Evolutionary conservation across 2,329 filamentous ascomycete genomes (phyloP).

Genomic region (Pleoardoris graminearum): DNA sequence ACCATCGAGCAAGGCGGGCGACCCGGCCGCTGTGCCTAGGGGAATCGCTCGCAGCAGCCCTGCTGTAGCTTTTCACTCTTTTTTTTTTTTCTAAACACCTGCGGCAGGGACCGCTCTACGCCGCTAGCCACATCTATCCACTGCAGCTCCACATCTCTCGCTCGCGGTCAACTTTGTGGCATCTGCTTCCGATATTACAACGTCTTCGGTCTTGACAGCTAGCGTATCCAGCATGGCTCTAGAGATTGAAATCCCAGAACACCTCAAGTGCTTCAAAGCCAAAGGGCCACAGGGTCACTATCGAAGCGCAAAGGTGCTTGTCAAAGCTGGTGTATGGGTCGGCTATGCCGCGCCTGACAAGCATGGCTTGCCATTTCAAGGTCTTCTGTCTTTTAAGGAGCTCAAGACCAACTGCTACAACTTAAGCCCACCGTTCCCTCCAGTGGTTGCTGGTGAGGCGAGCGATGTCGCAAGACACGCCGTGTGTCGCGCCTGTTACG

Average conservation of each 20-base stretch:
- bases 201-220: not conserved
- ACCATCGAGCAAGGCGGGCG: not conserved
- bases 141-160: too few relatives aligned
- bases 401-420: slow-evolving; percentile 16
- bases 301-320: slow-evolving; percentile 18
- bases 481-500: slow-evolving; percentile 26
- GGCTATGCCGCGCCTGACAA: slow-evolving; percentile 23
- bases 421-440: slow-evolving; percentile 15
- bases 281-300: slow-evolving; percentile 16
- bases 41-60: too few relatives aligned
- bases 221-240: not conserved
- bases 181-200: too few relatives aligned
- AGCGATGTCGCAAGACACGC: slow-evolving; percentile 13
- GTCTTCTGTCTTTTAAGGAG: slow-evolving; percentile 17
- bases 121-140: too few relatives aligned
- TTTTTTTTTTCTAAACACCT: too few relatives aligned
- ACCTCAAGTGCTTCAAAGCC: slow-evolving; percentile 18
- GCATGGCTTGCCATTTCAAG: slow-evolving; percentile 15
- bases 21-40: not conserved
- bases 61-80: too few relatives aligned
- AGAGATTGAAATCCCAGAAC: not conserved
- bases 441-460: not conserved
- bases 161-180: not conserved
- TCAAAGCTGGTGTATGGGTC: slow-evolving; percentile 24
- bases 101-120: too few relatives aligned